A percentile compares a stretch with the other conserved stretches of the same genome.
These are phyloP conservation scores for Pharnaceum exiguum DNA, from an alignment of 148 eudicot genomes.

Conservation along the genomic window DNA sequence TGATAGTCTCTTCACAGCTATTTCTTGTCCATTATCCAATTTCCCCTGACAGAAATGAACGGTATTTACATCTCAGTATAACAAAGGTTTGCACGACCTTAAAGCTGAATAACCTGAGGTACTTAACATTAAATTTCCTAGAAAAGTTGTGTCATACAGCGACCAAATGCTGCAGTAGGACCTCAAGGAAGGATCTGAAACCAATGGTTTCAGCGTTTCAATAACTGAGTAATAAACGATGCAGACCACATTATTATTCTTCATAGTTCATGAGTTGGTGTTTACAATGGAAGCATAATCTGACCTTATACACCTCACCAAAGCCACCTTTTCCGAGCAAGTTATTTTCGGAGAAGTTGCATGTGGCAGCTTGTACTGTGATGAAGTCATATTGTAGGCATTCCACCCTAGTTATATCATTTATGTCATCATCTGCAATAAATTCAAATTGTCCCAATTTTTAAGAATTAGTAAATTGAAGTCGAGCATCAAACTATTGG, in stretches of 20 bases:
- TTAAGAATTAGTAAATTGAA: not conserved
- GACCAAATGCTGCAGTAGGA: too few species aligned
- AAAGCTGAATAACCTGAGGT: too few species aligned
- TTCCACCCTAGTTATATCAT: conserved; percentile 13
- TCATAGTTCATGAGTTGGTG: too few species aligned
- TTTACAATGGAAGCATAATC: too few species aligned
- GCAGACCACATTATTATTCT: too few species aligned
- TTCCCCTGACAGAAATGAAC: conserved; percentile 4
- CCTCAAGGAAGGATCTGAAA: too few species aligned
- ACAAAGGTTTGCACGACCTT: not conserved
- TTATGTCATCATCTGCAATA: not conserved
- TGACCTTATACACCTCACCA: conserved; percentile 28
- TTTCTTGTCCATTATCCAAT: conserved; percentile 1
- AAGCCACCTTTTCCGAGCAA: conserved; percentile 33
- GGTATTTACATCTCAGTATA: not conserved
- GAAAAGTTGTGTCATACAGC: too few species aligned
- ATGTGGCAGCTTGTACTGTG: conserved; percentile 20
- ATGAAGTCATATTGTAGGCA: conserved; percentile 24
- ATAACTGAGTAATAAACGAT: too few species aligned
- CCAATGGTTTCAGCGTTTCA: too few species aligned
- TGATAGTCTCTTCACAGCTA: conserved; percentile 13
- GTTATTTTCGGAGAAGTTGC: conserved; percentile 15
- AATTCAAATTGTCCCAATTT: not conserved
- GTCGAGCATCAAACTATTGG: too few species aligned
- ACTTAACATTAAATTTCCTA: too few species aligned